phyloP scores from a whole-genome alignment of 352 stramenopile species.

The Peronosclerospora sorghi region DNA sequence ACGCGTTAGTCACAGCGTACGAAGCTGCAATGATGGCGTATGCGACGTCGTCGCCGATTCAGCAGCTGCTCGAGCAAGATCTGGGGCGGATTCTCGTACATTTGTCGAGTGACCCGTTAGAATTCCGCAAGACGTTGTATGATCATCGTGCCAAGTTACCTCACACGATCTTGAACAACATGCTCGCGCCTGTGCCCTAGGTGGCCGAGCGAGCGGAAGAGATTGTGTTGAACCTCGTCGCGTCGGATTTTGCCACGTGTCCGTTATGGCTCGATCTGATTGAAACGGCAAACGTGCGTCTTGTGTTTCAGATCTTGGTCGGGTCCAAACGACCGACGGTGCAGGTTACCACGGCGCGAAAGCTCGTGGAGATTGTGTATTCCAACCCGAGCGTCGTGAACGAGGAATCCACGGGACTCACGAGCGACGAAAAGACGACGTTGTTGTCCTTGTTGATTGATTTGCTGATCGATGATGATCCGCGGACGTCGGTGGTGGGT shows the following conservation, averaged over 20 bases:
- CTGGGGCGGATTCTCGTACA: constrained; percentile 52
- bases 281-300: constrained; percentile 43
- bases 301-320: constrained; percentile 50
- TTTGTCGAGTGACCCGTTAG: constrained; percentile 56
- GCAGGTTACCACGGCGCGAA: constrained; percentile 53
- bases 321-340: constrained; percentile 40
- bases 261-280: constrained; percentile 72
- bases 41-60: constrained; percentile 13
- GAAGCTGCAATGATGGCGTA: constrained; percentile 33
- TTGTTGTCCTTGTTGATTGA: constrained; percentile 57
- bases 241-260: constrained; percentile 73
- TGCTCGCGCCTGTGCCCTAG: constrained; percentile 36
- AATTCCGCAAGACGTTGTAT: constrained; percentile 80
- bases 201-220: constrained; percentile 54
- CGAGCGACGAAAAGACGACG: constrained; percentile 36
- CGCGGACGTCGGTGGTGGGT: constrained; percentile 60
- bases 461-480: constrained; percentile 64
- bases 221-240: constrained; percentile 63
- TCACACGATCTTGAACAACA: constrained; percentile 46
- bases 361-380: constrained; percentile 77
- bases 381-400: constrained; percentile 40
- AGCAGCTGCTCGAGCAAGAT: constrained; percentile 34
- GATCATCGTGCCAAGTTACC: constrained; percentile 58
- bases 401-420: constrained; percentile 36
- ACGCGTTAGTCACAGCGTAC: constrained; percentile 48